phyloP scores from a whole-genome alignment of 192 early-diverging fungal species.

The Linnemannia schmuckeri region DNA sequence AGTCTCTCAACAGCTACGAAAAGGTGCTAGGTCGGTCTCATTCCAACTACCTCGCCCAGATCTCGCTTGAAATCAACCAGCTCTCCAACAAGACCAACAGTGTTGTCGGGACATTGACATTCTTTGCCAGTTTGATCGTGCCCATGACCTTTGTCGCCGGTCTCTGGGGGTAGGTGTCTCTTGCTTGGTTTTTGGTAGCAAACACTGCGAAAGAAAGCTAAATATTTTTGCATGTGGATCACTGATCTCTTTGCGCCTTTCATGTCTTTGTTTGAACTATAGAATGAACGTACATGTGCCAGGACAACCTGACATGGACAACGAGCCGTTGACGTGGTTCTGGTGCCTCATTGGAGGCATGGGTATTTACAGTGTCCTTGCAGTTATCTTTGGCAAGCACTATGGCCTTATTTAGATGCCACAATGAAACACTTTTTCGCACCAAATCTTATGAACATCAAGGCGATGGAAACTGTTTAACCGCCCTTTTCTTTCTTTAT shows the following conservation, averaged over 20 bases:
- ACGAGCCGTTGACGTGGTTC: conserved; percentile 30
- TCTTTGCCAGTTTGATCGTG: conserved; percentile 65
- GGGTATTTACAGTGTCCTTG: conserved; percentile 33
- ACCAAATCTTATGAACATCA: too few relatives aligned
- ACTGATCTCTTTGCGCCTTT: not conserved
- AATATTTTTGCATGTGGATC: not conserved
- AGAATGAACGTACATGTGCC: conserved; percentile 75
- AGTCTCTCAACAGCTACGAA: conserved; percentile 82
- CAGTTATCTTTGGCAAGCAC: conserved; percentile 34
- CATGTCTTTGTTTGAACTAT: not conserved
- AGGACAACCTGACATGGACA: conserved; percentile 56
- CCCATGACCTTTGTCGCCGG: conserved; percentile 75
- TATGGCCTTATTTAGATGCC: conserved; percentile 40
- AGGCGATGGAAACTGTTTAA: too few relatives aligned
- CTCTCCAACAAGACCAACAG: conserved; percentile 66
- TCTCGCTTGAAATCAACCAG: conserved; percentile 80
- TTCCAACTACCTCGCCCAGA: conserved; percentile 81
- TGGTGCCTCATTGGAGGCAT: conserved; percentile 28
- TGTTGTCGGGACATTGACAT: conserved; percentile 62
- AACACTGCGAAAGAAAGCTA: not conserved
- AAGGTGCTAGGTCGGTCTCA: conserved; percentile 77
- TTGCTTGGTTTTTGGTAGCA: not conserved
- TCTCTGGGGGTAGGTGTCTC: conserved; percentile 62
- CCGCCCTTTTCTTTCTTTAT: too few relatives aligned
- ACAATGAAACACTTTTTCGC: not conserved